Conservation (phyloP, 164 flowering plant species). For the Nymphaea colorata region DNA sequence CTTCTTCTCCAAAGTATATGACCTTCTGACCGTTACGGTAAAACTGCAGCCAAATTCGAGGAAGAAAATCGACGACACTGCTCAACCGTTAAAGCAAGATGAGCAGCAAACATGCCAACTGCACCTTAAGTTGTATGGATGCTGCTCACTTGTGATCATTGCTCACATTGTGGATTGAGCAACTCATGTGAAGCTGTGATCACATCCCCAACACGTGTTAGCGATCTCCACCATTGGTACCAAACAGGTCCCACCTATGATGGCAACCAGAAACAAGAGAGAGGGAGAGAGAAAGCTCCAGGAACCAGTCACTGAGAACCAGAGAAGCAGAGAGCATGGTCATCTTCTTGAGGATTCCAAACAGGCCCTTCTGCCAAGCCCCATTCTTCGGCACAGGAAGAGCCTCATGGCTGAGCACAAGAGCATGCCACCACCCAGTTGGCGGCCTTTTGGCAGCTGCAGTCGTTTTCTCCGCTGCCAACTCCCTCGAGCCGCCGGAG, state of each 20-base stretch:
- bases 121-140: not conserved
- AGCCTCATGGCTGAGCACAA: not conserved
- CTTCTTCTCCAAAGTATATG: too few relatives aligned
- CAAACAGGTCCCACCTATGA: not conserved
- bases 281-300: not conserved
- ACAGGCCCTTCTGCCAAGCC: not conserved
- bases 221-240: not conserved
- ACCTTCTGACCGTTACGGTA: too few relatives aligned
- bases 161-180: not conserved
- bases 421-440: conserved; percentile 4
- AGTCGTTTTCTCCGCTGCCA: conserved; percentile 8
- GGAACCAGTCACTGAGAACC: not conserved
- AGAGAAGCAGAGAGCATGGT: conserved; percentile 1
- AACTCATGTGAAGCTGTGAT: not conserved
- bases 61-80: too few relatives aligned
- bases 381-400: not conserved
- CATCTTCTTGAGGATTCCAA: not conserved
- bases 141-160: not conserved
- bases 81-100: too few relatives aligned
- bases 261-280: not conserved
- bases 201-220: not conserved
- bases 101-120: too few relatives aligned
- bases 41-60: too few relatives aligned
- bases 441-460: conserved; percentile 21
- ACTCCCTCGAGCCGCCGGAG: conserved; percentile 11